Evolutionary conservation across 1,284 basidiomycete genomes (phyloP).

Genomic region (Ustilago sp.): DNA sequence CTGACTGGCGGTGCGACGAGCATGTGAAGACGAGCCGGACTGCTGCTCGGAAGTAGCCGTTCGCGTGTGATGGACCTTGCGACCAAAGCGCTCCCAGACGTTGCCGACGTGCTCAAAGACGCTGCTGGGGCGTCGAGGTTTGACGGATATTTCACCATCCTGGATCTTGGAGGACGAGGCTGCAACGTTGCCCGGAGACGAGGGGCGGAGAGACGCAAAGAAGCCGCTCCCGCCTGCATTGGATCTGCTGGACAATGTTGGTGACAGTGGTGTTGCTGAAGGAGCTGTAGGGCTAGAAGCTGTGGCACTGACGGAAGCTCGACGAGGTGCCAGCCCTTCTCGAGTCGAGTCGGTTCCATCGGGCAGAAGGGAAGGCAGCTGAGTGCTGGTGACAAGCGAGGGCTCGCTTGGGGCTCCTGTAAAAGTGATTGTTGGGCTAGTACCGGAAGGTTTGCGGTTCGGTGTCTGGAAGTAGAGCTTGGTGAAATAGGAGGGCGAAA

Average conservation of each 20-base stretch:
- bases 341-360: constrained; percentile 11
- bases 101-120: constrained; percentile 63
- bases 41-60: constrained; percentile 37
- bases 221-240: constrained; percentile 28
- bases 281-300: constrained; percentile 15
- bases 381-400: constrained; percentile 9
- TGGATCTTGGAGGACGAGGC: constrained; percentile 14
- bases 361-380: constrained; percentile 3
- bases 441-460: constrained; percentile 26
- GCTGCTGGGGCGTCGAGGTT: constrained; percentile 54
- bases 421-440: constrained; percentile 51
- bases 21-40: constrained; percentile 24
- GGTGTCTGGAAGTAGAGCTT: constrained; percentile 42
- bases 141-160: constrained; percentile 22
- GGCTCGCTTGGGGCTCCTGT: constrained; percentile 37
- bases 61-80: constrained; percentile 51
- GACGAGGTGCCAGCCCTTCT: constrained; percentile 6
- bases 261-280: constrained; percentile 29
- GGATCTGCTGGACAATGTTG: constrained; percentile 31
- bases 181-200: constrained; percentile 38
- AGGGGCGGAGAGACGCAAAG: constrained; percentile 50
- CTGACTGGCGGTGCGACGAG: constrained; percentile 30
- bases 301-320: constrained; percentile 24
- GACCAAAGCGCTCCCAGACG: constrained; percentile 59
- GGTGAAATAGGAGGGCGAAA: constrained; percentile 47